Evolutionary conservation across 2,329 filamentous ascomycete genomes (phyloP), one percentile per base, ranked within the genome.

Genomic region (Boeremia lycopersici): DNA sequence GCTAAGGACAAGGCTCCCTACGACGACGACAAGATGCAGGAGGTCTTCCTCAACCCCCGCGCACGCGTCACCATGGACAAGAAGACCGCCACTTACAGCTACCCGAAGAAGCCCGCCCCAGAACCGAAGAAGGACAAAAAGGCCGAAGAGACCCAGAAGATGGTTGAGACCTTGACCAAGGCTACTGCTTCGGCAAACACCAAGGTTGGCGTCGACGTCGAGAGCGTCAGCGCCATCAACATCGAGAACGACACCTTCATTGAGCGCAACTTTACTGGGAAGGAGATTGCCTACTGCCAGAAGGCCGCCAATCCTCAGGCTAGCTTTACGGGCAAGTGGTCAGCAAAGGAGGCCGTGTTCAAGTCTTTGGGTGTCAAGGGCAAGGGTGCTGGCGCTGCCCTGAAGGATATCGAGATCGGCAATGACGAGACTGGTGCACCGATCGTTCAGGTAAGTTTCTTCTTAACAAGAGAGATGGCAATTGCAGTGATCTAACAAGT

Each of bases 321-420:
- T 63, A 96, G 91, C 46, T 99, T 97, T 77, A 91, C 93, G 5
- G 95, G 95, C 44, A 87, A 92, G 65, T 99, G 95, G 95, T 93
- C 89, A 69, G 95, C 95, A 31, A 99, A 99, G 81, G 95, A 99
- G 79, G 95, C 95, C 26, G 93, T 99, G 0, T 99, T 99, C 84
- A 99, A 99, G 85, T 92, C 91, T 33, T 82, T 99, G 12, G 92
- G 93, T 63, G 93, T 98, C 11, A 79, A 84, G 65, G 89, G 93
- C 77, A 88, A 90, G 78, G 95, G 95, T 58, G 93, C 89, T 9
- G 95, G 96, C 62, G 93, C 95, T 56, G 83, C 91, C 13, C 77
- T 99, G 77, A 95, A 89, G 81, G 93, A 98, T 36, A 99, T 99
- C 79, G 96, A 99, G 79, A 93, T 99, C 67, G 76, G 86, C 59